Conservation (phyloP, 352 stramenopile genomes). For the Peronospora belbahrii region DNA sequence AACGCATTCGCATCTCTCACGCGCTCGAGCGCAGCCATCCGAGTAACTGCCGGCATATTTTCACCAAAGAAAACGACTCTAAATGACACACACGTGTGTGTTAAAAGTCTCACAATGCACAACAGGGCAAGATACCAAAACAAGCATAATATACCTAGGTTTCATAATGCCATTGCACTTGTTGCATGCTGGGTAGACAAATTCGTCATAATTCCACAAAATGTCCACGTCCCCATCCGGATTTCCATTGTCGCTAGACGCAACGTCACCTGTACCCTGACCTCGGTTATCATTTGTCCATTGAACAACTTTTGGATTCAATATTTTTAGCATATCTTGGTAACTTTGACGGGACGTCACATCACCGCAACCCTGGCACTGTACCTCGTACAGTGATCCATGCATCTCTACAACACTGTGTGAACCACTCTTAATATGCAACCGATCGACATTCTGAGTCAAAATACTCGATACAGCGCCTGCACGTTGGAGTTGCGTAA, state of each 20-base stretch:
- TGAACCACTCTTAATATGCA: conserved; percentile 89
- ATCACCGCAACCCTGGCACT: conserved; percentile 66
- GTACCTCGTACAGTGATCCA: conserved; percentile 86
- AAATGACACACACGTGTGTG: not conserved
- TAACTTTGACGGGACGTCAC: conserved; percentile 72
- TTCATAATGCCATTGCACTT: conserved; percentile 79
- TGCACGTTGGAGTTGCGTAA: conserved; percentile 71
- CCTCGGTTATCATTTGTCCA: conserved; percentile 33
- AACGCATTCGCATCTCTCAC: conserved; percentile 85
- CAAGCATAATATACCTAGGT: conserved; percentile 32
- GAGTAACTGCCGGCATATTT: conserved; percentile 81
- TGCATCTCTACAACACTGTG: conserved; percentile 91
- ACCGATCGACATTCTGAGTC: conserved; percentile 96
- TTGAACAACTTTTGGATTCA: conserved; percentile 68
- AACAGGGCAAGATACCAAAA: not conserved
- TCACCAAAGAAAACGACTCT: conserved; percentile 97
- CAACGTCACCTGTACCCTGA: conserved; percentile 41
- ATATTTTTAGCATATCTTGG: conserved; percentile 68
- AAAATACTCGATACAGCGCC: conserved; percentile 64
- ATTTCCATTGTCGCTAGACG: conserved; percentile 67
- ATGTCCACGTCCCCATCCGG: conserved; percentile 93
- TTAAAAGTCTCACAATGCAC: not conserved
- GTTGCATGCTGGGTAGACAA: conserved; percentile 65
- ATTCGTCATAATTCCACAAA: conserved; percentile 75
- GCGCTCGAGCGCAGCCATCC: conserved; percentile 52